These are phyloP conservation scores for Obelidium mucronatum DNA, from an alignment of 192 early-diverging fungal genomes.

Conservation along the genomic window DNA sequence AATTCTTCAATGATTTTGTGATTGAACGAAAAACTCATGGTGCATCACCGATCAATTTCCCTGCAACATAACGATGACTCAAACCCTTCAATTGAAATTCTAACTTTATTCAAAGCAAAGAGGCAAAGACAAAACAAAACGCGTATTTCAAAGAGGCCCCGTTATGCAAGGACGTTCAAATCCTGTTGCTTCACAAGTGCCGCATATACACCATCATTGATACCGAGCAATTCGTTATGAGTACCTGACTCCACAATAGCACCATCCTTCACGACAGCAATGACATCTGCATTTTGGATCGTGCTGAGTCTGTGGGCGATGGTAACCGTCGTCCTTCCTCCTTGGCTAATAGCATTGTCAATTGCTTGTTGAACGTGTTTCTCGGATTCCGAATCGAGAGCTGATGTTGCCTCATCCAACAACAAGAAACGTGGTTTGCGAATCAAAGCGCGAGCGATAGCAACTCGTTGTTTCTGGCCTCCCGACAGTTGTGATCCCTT, in stretches of 20 bases:
- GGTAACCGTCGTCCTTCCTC: constrained; percentile 75
- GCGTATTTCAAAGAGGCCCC: not conserved
- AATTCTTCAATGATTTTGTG: no score
- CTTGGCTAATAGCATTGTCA: constrained; percentile 59
- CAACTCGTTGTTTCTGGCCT: constrained; percentile 52
- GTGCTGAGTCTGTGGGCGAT: constrained; percentile 77
- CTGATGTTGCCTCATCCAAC: constrained; percentile 56
- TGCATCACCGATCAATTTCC: no score
- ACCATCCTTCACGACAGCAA: constrained; percentile 63
- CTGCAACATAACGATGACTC: no score
- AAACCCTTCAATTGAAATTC: no score
- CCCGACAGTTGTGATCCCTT: constrained; percentile 55
- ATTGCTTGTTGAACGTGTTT: constrained; percentile 72
- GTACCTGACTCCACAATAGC: constrained; percentile 65
- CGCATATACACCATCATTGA: constrained; percentile 51
- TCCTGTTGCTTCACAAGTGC: constrained; percentile 60
- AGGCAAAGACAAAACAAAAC: no score
- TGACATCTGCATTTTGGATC: constrained; percentile 69
- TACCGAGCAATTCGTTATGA: constrained; percentile 68
- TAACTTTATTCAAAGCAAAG: no score
- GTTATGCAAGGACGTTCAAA: constrained; percentile 36
- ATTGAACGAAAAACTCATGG: no score
- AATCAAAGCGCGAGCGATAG: constrained; percentile 65
- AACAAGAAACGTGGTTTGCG: constrained; percentile 53
- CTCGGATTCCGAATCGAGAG: constrained; percentile 71